Base-by-base conservation (phyloP, 805 yeast genomes). In the Clavispora fructus region DNA sequence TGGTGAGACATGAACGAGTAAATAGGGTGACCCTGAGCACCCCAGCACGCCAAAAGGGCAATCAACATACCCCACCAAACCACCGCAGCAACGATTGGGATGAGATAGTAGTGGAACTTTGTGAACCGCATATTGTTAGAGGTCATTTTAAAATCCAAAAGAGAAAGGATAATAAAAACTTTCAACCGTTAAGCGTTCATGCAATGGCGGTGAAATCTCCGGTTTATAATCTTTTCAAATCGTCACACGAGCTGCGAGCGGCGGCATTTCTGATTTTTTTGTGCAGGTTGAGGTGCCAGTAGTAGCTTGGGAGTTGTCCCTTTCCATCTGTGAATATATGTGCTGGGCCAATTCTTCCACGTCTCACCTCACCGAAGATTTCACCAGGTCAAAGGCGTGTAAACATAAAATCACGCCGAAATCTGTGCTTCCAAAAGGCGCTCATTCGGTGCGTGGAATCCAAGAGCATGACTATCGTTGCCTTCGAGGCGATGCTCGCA, bases 21-120 rank as follows among this genome's bases (percentile, higher is more conserved):
- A 11, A 77, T 69, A 0, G 96, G 96, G 40, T 77, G 77, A 1
- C 96, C 97, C 59, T 87, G 88, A 4, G 71, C 75, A 2, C 85
- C 79, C 97, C 97, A 91, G 53, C 82, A 77, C 2, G 75, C 63
- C 52, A 91, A 60, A 78, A 92, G 69, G 6, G 96, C 87, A 5
- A 85, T 82, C 10, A 91, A 77, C 96, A 89, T 87, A 4, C 87
- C 96, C 81, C 90, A 86, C 97, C 97, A 91, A 13, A 82, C 83
- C 1, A 82, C 63, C 43, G 80, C 67, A 1, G 88, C 78, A 2
- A 82, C 57, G 38, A 89, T 64, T 3, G 97, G 97, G 32, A 90
- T 67, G 29, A 78, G 55, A 63, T 78, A 67, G 65, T 73, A 68
- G 67, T 80, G 67, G 49, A 70, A 51, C 67, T 79, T 61, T 63